Base-by-base conservation (phyloP, 2,329 filamentous ascomycete genomes). In the Helotiales sp. region DNA sequence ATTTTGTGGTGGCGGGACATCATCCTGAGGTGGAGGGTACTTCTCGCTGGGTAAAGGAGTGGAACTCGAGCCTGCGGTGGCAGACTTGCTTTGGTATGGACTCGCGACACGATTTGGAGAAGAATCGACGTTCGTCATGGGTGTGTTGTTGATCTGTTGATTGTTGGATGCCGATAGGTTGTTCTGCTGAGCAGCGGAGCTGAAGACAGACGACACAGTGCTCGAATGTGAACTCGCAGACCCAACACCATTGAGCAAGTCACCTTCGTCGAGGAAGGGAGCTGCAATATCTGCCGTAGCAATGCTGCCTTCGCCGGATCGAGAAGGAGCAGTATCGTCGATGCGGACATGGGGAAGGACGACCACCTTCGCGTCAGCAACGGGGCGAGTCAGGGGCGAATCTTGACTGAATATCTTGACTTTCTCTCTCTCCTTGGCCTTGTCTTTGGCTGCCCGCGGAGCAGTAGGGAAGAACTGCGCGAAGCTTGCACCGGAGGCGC, bases 401-500 rank as follows among this genome's bases (percentile, higher is more conserved):
- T 77, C 76, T 30, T 71, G 61, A 55, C 62, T 70, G 57, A 73
- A 72, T 61, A 73, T 79, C 82, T 87, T 82, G 63, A 85, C 83
- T 79, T 85, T 89, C 77, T 88, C 86, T 77, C 87, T 83, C 78
- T 89, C 86, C 77, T 84, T 84, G 71, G 85, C 84, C 75, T 83
- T 84, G 77, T 87, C 84, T 79, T 83, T 83, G 65, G 85, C 83
- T 66, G 76, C 74, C 58, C 74, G 75, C 74, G 92, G 91, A 77
- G 91, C 92, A 78, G 90, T 88, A 74, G 91, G 91, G 81, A 93
- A 94, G 86, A 93, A 96, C 82, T 93, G 89, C 82, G 91, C 91
- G 85, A 93, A 94, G 82, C 90, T 89, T 83, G 91, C 90, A 80
- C 84, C 84, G 70, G 86, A 85, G 79, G 90, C 87, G 84, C 91